Conservation (phyloP, 371 early-diverging fungal genomes). For the Mucor racemosus region DNA sequence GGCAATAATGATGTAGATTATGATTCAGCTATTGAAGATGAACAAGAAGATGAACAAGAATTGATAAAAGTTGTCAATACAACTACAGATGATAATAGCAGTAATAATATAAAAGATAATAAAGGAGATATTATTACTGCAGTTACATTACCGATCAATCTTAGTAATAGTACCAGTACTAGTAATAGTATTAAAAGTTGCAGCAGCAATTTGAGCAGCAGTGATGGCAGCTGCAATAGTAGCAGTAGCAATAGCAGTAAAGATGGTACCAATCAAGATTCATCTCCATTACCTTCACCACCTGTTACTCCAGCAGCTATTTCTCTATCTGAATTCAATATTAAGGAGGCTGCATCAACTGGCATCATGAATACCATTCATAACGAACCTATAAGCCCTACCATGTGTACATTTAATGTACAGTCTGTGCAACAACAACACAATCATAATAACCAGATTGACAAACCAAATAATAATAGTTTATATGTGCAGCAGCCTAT, state of each 20-base stretch:
- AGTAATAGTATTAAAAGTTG: neutral
- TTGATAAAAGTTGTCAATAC: neutral
- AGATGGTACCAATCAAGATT: neutral
- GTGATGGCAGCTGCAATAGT: neutral
- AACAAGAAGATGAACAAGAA: neutral
- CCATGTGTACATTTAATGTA: conserved; percentile 21
- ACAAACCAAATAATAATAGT: conserved; percentile 4
- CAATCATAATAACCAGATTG: conserved; percentile 7
- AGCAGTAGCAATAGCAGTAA: neutral
- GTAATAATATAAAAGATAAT: conserved; percentile 9
- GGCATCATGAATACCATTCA: neutral
- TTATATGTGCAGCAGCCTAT: conserved; percentile 10
- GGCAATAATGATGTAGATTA: conserved; percentile 2
- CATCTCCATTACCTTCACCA: conserved; percentile 9
- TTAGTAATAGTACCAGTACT: neutral
- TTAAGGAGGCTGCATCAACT: neutral
- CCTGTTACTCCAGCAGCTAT: conserved; percentile 14
- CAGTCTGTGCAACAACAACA: conserved; percentile 16
- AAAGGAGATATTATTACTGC: conserved; percentile 4
- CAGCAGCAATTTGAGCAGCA: conserved; percentile 1
- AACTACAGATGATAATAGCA: conserved; percentile 6
- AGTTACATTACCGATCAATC: neutral
- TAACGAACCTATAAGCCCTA: conserved; percentile 15
- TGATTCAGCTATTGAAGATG: conserved; percentile 11
- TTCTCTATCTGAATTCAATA: neutral